Conservation (phyloP, 2,329 filamentous ascomycete species). For the Mycosphaerella sp. region DNA sequence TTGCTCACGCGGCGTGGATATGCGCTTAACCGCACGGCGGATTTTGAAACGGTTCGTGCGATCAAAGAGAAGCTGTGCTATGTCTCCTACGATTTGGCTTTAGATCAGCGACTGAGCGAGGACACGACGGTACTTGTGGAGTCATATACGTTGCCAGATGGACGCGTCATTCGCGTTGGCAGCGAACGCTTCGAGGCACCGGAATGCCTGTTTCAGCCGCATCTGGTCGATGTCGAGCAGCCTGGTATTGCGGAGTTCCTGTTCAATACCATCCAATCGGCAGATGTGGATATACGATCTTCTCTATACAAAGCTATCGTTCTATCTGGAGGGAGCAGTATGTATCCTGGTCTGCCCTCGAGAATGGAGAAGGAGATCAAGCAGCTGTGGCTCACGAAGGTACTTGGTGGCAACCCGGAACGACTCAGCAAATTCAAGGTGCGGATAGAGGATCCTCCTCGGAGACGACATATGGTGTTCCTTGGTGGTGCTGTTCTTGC, state of each 20-base stretch:
- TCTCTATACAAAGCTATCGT: conserved; percentile 97
- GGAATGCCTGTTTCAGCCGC: conserved; percentile 97
- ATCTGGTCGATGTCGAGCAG: conserved; percentile 95
- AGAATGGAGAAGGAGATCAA: conserved; percentile 97
- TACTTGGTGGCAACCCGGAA: conserved; percentile 86
- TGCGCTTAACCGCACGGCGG: conserved; percentile 93
- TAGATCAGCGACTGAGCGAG: conserved; percentile 93
- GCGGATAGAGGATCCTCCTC: conserved; percentile 92
- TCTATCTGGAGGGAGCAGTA: conserved; percentile 91
- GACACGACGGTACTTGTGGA: conserved; percentile 97
- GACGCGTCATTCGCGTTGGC: conserved; percentile 89
- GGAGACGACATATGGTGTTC: conserved; percentile 99
- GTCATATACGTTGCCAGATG: conserved; percentile 94
- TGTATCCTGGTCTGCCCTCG: conserved; percentile 95
- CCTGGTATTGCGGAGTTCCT: conserved; percentile 94
- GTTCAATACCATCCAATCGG: conserved; percentile 96
- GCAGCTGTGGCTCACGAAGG: conserved; percentile 93
- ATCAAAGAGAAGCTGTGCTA: conserved; percentile 99
- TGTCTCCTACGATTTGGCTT: conserved; percentile 93
- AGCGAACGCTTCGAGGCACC: conserved; percentile 97
- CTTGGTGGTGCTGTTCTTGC: conserved; percentile 91
- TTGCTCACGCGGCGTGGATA: conserved; percentile 90
- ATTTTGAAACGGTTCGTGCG: conserved; percentile 97
- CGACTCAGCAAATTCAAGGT: conserved; percentile 98
- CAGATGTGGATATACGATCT: conserved; percentile 89